Percentiles rank a stretch among this genome's conserved stretches.
Evolutionary conservation across 179 eudicot species (phyloP).

Genomic region (Spergularia azorica): DNA sequence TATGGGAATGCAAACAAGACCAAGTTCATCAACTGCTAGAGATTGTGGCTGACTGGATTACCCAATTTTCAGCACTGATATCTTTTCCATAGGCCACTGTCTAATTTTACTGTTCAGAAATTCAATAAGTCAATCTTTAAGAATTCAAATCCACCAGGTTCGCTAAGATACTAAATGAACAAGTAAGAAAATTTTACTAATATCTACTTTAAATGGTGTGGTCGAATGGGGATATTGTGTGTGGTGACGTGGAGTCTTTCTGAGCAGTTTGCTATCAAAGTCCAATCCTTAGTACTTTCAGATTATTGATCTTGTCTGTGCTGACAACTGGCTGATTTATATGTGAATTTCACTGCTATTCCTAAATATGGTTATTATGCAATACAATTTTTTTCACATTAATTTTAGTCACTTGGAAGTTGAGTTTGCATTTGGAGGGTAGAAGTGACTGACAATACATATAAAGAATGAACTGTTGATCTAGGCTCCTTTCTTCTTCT

Average conservation of each 20-base stretch:
- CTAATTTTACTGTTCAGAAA: background rate
- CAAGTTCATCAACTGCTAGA: background rate
- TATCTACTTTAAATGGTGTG: background rate
- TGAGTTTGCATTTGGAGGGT: background rate
- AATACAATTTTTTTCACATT: background rate
- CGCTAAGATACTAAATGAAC: background rate
- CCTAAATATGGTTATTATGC: background rate
- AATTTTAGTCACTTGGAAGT: background rate
- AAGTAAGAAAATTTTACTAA: background rate
- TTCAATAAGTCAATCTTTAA: background rate
- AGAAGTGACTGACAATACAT: too few relatives aligned
- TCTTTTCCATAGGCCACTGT: background rate
- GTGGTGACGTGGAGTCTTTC: background rate
- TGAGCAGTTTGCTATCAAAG: background rate
- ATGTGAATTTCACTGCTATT: background rate
- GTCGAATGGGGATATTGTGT: background rate
- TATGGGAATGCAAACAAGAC: background rate
- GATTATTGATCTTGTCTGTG: background rate
- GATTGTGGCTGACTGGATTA: constrained; percentile 4
- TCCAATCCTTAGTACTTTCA: background rate
- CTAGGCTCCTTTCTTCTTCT: background rate
- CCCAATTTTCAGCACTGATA: background rate
- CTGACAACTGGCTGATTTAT: background rate
- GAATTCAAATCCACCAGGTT: background rate
- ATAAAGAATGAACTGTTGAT: too few relatives aligned